These are phyloP conservation scores for Zygoascus flipseniorum DNA, from an alignment of 805 yeast genomes.

Conservation along the genomic window DNA sequence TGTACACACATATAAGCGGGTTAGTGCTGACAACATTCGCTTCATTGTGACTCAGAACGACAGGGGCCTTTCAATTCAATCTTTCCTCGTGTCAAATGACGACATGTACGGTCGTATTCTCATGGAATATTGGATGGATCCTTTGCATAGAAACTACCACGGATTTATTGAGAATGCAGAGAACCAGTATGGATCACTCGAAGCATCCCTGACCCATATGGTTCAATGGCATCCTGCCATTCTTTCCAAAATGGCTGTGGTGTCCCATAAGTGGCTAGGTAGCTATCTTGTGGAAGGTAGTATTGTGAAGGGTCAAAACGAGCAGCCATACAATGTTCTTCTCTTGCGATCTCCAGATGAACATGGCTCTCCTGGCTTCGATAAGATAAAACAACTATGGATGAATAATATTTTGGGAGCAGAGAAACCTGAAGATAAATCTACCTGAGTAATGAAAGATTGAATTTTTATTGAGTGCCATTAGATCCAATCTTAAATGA, in stretches of 20 bases:
- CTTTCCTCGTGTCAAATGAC: constrained; percentile 64
- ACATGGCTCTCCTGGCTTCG: constrained; percentile 5
- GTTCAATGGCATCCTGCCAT: constrained; percentile 91
- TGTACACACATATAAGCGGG: constrained; percentile 52
- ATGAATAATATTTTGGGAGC: neutral
- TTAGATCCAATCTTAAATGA: no score
- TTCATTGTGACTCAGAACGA: constrained; percentile 66
- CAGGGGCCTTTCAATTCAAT: constrained; percentile 53
- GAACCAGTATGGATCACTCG: constrained; percentile 36
- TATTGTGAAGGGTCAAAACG: constrained; percentile 15
- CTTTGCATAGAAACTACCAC: constrained; percentile 55
- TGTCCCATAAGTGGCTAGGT: constrained; percentile 52
- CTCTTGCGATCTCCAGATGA: constrained; percentile 14
- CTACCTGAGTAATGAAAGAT: no score
- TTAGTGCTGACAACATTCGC: constrained; percentile 46
- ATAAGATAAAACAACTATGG: constrained; percentile 4
- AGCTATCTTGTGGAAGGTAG: constrained; percentile 25
- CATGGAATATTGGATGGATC: constrained; percentile 72
- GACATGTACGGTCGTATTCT: constrained; percentile 55
- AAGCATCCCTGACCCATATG: constrained; percentile 62
- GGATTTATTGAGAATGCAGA: constrained; percentile 39
- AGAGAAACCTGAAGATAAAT: neutral
- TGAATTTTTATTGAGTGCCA: no score
- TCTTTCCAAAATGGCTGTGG: constrained; percentile 61
- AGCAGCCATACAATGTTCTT: constrained; percentile 18